Evolutionary conservation across 1,284 basidiomycete species (phyloP), one percentile per base, ranked within the genome.

Genomic region (Trichosporon asahii): DNA sequence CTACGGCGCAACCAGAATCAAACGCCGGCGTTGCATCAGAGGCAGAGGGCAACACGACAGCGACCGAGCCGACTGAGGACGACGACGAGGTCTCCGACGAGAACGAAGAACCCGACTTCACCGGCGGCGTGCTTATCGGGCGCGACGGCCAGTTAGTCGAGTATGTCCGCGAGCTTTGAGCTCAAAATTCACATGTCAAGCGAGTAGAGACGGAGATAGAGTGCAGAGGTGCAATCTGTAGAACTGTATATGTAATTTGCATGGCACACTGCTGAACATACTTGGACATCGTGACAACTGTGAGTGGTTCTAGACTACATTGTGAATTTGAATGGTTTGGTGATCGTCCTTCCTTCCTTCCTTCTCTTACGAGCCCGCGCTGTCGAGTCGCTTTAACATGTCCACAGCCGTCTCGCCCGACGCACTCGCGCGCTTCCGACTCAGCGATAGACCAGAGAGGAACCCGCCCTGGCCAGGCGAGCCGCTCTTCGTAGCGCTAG

Each of bases 311-410:
- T 23, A 53, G 49, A 53, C 49, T 53, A 53, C 49, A 53, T 25
- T 25, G 49, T 37, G 35, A 12, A 14, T 14, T 37, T 33, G 31
- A 8, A 9, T 33, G 31, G 31, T 33, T 33, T 33, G 31, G 31
- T 33, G 37, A 40, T 40, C 37, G 11, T 40, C 37, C n/a, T 40
- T 40, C 37, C 9, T 18, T 40, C 37, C 9, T 14, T 12, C 37
- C 4, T 9, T 14, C 37, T 40, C 37, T 53, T 18, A 53, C 49
- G 49, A 53, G 21, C 49, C 49, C 7, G 21, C 49, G 11, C 57
- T 61, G 29, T 70, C 69, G 31, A 70, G 27, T 15, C 66, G 64
- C 68, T 71, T 73, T 5, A 73, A 61, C 65, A 73, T 64, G 61
- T 73, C 72, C 15, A 70, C 60, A 0, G 72, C 72, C 8, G 70